Conservation (phyloP, 768 basidiomycete species). For the Termitomyces sp. region DNA sequence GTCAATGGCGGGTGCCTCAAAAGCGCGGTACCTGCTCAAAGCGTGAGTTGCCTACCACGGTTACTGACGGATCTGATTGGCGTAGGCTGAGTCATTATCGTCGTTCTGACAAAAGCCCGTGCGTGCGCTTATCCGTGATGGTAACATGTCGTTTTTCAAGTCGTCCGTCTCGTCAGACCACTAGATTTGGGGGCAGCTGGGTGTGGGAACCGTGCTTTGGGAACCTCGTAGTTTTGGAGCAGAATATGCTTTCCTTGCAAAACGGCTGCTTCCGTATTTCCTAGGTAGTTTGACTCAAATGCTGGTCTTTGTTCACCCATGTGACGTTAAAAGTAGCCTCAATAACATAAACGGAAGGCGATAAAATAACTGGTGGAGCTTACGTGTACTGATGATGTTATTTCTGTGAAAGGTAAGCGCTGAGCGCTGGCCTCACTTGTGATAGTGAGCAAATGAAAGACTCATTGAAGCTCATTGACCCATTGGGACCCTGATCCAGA, state of each 20-base stretch:
- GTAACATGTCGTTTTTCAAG: neutral
- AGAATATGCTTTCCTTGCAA: neutral
- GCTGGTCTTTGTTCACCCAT: neutral
- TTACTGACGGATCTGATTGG: slow-evolving; percentile 7
- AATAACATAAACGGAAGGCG: neutral
- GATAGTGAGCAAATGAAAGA: too few relatives aligned
- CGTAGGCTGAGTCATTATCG: neutral
- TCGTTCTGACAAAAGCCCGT: neutral
- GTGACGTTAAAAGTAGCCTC: neutral
- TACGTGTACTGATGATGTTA: neutral
- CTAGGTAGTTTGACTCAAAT: neutral
- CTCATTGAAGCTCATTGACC: neutral
- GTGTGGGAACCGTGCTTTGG: neutral
- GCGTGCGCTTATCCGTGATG: too few relatives aligned
- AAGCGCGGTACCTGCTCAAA: slow-evolving; percentile 5
- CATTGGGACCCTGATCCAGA: neutral
- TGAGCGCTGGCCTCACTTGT: too few relatives aligned
- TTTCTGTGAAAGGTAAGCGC: neutral
- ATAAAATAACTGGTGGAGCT: neutral
- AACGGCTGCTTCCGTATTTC: neutral
- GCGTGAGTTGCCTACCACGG: neutral
- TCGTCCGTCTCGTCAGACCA: neutral
- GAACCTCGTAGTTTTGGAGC: neutral
- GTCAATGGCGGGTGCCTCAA: slow-evolving; percentile 1
- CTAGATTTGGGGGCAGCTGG: neutral